Evolutionary conservation across 202 grass and related monocot species (phyloP).

Genomic region (Cymbopogon flexuosus): DNA sequence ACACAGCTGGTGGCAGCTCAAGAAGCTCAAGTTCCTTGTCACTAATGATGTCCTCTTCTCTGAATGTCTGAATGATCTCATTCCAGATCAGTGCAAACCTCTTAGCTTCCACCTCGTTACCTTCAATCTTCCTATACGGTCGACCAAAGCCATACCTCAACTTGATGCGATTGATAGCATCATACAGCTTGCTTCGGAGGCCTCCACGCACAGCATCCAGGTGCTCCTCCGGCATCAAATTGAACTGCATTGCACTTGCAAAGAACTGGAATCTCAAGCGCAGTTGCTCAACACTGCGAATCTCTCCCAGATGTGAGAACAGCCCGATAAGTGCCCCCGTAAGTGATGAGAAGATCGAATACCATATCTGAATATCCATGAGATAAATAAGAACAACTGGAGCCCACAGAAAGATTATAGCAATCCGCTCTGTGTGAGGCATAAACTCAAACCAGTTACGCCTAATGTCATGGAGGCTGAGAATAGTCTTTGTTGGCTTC

Average conservation of each 20-base stretch:
- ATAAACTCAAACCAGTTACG: slow-evolving; percentile 94
- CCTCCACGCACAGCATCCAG: slow-evolving; percentile 33
- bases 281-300: slow-evolving; percentile 81
- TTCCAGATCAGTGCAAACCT: slow-evolving; percentile 93
- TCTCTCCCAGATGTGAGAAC: slow-evolving; percentile 93
- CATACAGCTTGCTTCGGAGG: slow-evolving; percentile 55
- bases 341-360: slow-evolving; percentile 80
- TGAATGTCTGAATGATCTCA: slow-evolving; percentile 85
- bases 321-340: slow-evolving; percentile 72
- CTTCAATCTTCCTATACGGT: slow-evolving; percentile 83
- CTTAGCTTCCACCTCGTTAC: slow-evolving; percentile 63
- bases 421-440: slow-evolving; percentile 69
- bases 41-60: slow-evolving; percentile 92
- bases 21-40: slow-evolving; percentile 87
- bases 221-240: slow-evolving; percentile 75
- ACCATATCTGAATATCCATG: slow-evolving; percentile 99
- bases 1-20: slow-evolving; percentile 67
- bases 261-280: slow-evolving; percentile 93
- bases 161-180: slow-evolving; percentile 77
- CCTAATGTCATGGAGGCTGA: slow-evolving; percentile 40
- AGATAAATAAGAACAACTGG: slow-evolving; percentile 89
- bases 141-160: slow-evolving; percentile 83
- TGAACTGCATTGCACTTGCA: slow-evolving; percentile 94
- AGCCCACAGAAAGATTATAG: slow-evolving; percentile 69
- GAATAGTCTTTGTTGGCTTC: slow-evolving; percentile 64